These are phyloP conservation scores for Pyrenophora teres DNA, from an alignment of 2,329 filamentous ascomycete species.

Conservation along the genomic window DNA sequence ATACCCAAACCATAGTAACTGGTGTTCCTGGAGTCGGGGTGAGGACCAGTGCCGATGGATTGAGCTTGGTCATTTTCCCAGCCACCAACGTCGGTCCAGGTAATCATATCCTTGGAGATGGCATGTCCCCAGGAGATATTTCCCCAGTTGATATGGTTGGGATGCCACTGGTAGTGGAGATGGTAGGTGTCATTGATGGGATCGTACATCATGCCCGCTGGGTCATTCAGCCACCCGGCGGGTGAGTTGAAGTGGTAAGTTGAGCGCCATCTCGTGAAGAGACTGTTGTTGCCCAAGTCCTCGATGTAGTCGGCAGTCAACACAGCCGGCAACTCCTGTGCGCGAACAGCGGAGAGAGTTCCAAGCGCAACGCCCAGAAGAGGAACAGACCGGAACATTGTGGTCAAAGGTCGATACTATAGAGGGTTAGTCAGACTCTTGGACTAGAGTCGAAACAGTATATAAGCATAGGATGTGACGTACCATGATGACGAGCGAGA, in stretches of 20 bases:
- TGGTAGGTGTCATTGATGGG: conserved; percentile 56
- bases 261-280: conserved; percentile 56
- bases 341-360: conserved; percentile 18
- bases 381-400: conserved; percentile 30
- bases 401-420: conserved; percentile 8
- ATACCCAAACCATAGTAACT: conserved; percentile 58
- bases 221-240: conserved; percentile 55
- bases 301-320: conserved; percentile 36
- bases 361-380: conserved; percentile 34
- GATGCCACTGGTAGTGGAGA: conserved; percentile 59
- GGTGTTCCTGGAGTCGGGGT: conserved; percentile 34
- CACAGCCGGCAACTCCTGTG: conserved; percentile 34
- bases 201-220: conserved; percentile 54
- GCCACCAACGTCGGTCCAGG: conserved; percentile 52
- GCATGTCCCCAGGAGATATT: conserved; percentile 55
- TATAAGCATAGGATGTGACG: not conserved
- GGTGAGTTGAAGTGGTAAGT: conserved; percentile 54
- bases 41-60: conserved; percentile 48
- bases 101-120: conserved; percentile 55
- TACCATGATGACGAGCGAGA: conserved; percentile 5
- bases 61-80: conserved; percentile 53
- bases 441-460: not conserved
- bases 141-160: conserved; percentile 54
- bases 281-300: conserved; percentile 52
- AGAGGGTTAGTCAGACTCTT: not conserved